Base-by-base conservation (phyloP, 192 early-diverging fungal genomes). In the Umbelopsis sp. region DNA sequence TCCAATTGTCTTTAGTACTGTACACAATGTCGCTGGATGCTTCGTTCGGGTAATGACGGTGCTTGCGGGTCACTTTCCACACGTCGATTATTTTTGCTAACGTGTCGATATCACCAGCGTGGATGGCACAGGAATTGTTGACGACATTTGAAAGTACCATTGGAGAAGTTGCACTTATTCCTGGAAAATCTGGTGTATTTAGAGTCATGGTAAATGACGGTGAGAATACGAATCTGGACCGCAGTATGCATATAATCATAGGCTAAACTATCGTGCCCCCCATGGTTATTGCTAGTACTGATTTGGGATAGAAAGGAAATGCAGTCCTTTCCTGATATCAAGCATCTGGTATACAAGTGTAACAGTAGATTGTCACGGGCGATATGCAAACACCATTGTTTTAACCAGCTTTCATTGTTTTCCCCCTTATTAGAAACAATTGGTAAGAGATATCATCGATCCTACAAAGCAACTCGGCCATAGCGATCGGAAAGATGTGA, bases 261-360 rank as follows among this genome's bases (percentile, higher is more conserved):
- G 34, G 38, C 38, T 41, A 41, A 41, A 41, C 38, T 41, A 41
- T 41, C 38, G 5, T 41, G 38, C 38, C 38, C 38, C 38, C 12
- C 12, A 41, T 45, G 25, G 17, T 76, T n/a, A 29, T 45, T 31
- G 53, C 25, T 74, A 87, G 86, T 69, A 16, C 72, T 80, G 17
- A 77, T 92, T 26, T 92, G 85, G 80, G 87, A 92, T 75, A 83
- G 91, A 71, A 90, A 88, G 70, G 70, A 85, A 17, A 82, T 87
- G 65, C 85, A 82, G 16, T 69, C 87, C 44, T 92, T 92, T 78
- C 91, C 91, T 14, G 91, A 92, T 76, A 86, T 91, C 80, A 92
- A 92, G 74, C 89, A 90, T 66, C 78, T 89, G 72, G 82, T 83
- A 77, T 66, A 24, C 52, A 34, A 22, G 50, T 25, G 49, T 49